phyloP scores from a whole-genome alignment of 2,329 filamentous ascomycete genomes.

The Penicillium hesseltinei region DNA sequence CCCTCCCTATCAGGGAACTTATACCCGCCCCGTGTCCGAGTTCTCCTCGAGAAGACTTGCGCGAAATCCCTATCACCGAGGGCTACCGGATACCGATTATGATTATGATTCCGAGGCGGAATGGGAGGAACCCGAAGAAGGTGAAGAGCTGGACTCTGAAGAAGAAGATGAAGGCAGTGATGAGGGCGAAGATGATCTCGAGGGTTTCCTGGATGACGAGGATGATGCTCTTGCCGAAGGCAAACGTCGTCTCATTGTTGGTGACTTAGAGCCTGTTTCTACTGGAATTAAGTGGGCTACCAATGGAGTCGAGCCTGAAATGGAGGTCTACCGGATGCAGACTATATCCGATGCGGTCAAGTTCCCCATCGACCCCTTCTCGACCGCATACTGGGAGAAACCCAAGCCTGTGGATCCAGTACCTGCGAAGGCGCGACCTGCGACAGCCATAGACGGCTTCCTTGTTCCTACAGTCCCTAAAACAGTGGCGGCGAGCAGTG shows the following conservation, averaged over 20 bases:
- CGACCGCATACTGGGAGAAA: slow-evolving; percentile 71
- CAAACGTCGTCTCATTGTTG: slow-evolving; percentile 59
- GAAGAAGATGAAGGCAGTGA: slow-evolving; percentile 62
- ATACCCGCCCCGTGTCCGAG: slow-evolving; percentile 49
- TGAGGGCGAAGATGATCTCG: slow-evolving; percentile 79
- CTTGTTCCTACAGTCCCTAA: slow-evolving; percentile 16
- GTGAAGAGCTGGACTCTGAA: slow-evolving; percentile 65
- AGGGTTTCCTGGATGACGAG: slow-evolving; percentile 84
- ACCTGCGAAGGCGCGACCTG: slow-evolving; percentile 17
- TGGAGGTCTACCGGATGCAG: slow-evolving; percentile 68
- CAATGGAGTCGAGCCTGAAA: slow-evolving; percentile 48
- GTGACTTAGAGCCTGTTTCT: slow-evolving; percentile 71
- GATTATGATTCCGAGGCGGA: slow-evolving; percentile 65
- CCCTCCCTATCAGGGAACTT: slow-evolving; percentile 63
- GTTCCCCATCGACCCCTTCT: slow-evolving; percentile 79
- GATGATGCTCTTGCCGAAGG: slow-evolving; percentile 61
- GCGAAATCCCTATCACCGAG: slow-evolving; percentile 54
- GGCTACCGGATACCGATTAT: slow-evolving; percentile 57
- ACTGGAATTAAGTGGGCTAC: slow-evolving; percentile 83
- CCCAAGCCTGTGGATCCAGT: slow-evolving; percentile 28
- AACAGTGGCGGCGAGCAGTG: slow-evolving; percentile 12
- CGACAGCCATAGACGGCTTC: slow-evolving; percentile 21
- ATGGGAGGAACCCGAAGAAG: slow-evolving; percentile 71
- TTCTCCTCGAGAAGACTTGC: slow-evolving; percentile 47
- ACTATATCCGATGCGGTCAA: slow-evolving; percentile 59